Percentiles rank a stretch among this genome's conserved stretches.
phyloP scores from a whole-genome alignment of 176 grass and related monocot genomes.

The Triticum urartu region DNA sequence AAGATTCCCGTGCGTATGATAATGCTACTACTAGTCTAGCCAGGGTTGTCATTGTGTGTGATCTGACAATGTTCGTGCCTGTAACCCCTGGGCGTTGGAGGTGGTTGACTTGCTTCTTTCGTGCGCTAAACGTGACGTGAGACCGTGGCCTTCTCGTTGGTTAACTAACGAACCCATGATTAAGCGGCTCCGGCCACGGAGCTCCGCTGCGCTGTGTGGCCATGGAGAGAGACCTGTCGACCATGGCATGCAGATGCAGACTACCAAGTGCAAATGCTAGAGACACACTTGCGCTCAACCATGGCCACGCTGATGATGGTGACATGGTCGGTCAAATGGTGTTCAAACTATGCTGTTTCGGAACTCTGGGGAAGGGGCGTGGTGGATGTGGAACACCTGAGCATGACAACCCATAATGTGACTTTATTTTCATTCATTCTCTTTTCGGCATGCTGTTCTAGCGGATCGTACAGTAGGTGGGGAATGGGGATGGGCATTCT shows the following conservation, averaged over 20 bases:
- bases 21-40: background rate
- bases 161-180: constrained; percentile 33
- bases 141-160: constrained; percentile 3
- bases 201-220: background rate
- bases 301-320: background rate
- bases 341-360: background rate
- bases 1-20: constrained; percentile 20
- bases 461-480: constrained; percentile 29
- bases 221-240: constrained; percentile 33
- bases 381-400: constrained; percentile 9
- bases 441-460: constrained; percentile 9
- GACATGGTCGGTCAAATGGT: background rate
- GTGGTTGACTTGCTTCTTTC: constrained; percentile 64
- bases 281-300: background rate
- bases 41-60: background rate
- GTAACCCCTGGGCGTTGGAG: constrained; percentile 12
- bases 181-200: constrained; percentile 1
- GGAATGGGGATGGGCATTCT: constrained; percentile 5
- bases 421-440: background rate
- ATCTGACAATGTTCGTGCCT: constrained; percentile 9
- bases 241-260: background rate
- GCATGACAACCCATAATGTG: background rate
- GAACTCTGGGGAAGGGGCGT: background rate
- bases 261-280: background rate
- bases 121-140: constrained; percentile 42